Base-by-base conservation (phyloP, 192 early-diverging fungal genomes). In the Linnemannia elongata region DNA sequence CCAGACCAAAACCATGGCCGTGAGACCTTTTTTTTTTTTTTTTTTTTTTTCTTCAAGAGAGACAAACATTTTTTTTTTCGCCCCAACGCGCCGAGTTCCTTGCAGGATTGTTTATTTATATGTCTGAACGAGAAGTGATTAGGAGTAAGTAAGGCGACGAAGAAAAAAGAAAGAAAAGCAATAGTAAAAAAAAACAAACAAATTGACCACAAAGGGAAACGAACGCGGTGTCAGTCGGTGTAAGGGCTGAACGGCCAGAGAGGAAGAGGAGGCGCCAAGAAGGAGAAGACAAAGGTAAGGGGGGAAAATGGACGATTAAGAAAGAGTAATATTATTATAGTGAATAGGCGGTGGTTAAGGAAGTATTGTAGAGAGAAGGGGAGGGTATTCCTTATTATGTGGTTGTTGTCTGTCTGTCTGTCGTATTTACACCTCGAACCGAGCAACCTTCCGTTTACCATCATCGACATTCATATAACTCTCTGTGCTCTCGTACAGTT, bases 401-500 rank as follows among this genome's bases (percentile, higher is more conserved):
- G n/a, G 22, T 75, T 35, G 60, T 66, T 66, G 30, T 35, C 33
- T 66, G n/a, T 35, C 13, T 33, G 13, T 70, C 69, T 66, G 22
- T 24, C 6, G 1, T 30, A 20, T 5, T 47, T 78, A 87, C 4
- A 87, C 71, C n/a, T 80, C 80, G 27, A 81, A 87, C 13, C 85
- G 49, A 18, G 78, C 76, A 5, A 78, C 68, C 33, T 81, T 87
- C 12, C 85, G 70, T 18, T 39, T 73, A 24, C 80, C 72, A 69
- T 74, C 78, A 15, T 87, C 85, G n/a, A 78, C 63, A 55, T 71
- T 49, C 22, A 71, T 39, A 63, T 78, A 81, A 30, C 72, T 78
- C 36, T 86, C 79, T 0, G 60, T 75, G 49, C 68, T 81, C 54
- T 87, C 85, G 18, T 75, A 87, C 66, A 87, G 52, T 24, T 87